Evolutionary conservation across 2,329 filamentous ascomycete species (phyloP).

Genomic region (Xylariales sp.): DNA sequence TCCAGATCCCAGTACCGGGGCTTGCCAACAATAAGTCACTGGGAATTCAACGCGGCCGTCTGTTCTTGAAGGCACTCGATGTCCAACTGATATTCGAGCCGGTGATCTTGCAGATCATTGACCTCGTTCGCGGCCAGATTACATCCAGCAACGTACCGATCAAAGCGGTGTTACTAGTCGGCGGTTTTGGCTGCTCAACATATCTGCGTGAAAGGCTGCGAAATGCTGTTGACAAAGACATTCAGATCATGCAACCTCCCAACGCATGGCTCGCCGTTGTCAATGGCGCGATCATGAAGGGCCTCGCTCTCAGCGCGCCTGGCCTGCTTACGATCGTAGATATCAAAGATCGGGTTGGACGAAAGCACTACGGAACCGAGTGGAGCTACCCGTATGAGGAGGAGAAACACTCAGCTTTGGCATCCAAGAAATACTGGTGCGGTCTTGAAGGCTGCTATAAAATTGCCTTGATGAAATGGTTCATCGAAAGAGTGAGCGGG

Average conservation of each 20-base stretch:
- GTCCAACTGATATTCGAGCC: conserved; percentile 40
- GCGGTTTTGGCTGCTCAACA: conserved; percentile 43
- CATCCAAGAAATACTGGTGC: conserved; percentile 10
- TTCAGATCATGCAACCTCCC: conserved; percentile 42
- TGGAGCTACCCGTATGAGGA: conserved; percentile 7
- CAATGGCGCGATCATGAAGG: conserved; percentile 47
- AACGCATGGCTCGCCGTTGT: conserved; percentile 48
- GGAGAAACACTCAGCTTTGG: conserved; percentile 8
- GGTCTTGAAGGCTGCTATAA: conserved; percentile 10
- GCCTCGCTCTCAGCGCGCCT: conserved; percentile 32
- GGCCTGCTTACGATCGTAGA: conserved; percentile 31
- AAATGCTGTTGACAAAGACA: conserved; percentile 25
- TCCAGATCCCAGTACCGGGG: conserved; percentile 32
- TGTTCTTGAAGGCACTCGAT: conserved; percentile 32
- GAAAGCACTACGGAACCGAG: conserved; percentile 39
- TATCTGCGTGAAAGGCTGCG: conserved; percentile 38
- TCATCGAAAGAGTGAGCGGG: conserved; percentile 30
- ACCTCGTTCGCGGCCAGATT: conserved; percentile 39
- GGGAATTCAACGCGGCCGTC: conserved; percentile 33
- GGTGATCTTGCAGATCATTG: conserved; percentile 37
- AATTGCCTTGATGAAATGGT: conserved; percentile 36
- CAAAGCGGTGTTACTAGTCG: conserved; percentile 42
- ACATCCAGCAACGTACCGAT: conserved; percentile 36
- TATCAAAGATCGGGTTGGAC: conserved; percentile 35
- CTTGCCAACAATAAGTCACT: conserved; percentile 32